Evolutionary conservation across 2,329 filamentous ascomycete species (phyloP).

Genomic region (Teratosphaeria zuluensis): DNA sequence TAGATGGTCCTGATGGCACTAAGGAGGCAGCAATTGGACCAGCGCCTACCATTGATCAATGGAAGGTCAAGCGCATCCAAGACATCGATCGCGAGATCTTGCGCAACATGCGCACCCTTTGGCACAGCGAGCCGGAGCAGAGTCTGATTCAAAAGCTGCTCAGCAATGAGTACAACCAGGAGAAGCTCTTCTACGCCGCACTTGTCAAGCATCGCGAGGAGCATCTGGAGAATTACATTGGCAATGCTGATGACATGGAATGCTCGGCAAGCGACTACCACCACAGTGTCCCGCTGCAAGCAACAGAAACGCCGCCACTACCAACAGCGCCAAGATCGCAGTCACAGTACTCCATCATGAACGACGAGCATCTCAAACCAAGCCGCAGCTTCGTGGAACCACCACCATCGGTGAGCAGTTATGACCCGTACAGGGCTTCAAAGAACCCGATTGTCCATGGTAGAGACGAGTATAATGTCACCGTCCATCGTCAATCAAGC

Average conservation of each 20-base stretch:
- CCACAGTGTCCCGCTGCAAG: conserved; percentile 34
- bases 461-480: conserved; percentile 55
- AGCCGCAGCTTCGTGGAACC: conserved; percentile 42
- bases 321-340: conserved; percentile 33
- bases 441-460: conserved; percentile 39
- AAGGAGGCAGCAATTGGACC: conserved; percentile 42
- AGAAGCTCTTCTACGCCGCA: conserved; percentile 87
- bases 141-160: conserved; percentile 60
- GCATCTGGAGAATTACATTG: conserved; percentile 74
- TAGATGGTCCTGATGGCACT: conserved; percentile 47
- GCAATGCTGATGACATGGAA: conserved; percentile 55
- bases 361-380: conserved; percentile 41
- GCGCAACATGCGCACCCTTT: conserved; percentile 77
- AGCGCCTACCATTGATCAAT: conserved; percentile 50
- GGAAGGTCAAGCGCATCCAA: conserved; percentile 49
- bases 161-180: conserved; percentile 57
- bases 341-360: conserved; percentile 48
- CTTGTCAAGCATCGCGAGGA: conserved; percentile 73
- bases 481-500: conserved; percentile 49
- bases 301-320: conserved; percentile 25
- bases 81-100: conserved; percentile 75
- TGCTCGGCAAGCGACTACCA: conserved; percentile 89
- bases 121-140: conserved; percentile 74
- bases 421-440: conserved; percentile 75
- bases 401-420: conserved; percentile 49